These are phyloP conservation scores for Lasiosphaeria ovina DNA, from an alignment of 495 filamentous ascomycete genomes.

Conservation along the genomic window DNA sequence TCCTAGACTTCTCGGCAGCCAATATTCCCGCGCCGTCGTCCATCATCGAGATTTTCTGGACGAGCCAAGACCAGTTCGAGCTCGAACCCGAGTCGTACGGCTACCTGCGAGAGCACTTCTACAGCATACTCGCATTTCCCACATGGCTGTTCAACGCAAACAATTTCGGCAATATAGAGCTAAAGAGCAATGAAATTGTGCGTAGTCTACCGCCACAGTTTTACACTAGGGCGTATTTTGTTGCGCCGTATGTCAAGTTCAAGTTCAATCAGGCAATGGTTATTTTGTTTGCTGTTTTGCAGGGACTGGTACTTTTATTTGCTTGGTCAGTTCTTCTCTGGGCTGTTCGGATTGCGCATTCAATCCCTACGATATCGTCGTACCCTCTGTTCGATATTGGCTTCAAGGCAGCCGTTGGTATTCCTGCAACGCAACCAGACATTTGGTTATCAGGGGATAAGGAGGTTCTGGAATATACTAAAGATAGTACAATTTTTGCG, in stretches of 20 bases:
- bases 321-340: slow-evolving; percentile 6
- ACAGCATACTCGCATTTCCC: slow-evolving; percentile 7
- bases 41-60: slow-evolving; percentile 21
- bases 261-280: slow-evolving; percentile 3
- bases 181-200: neutral
- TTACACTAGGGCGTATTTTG: slow-evolving; percentile 3
- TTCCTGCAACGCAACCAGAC: neutral
- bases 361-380: slow-evolving; percentile 7
- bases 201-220: slow-evolving; percentile 1
- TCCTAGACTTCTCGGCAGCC: slow-evolving; percentile 15
- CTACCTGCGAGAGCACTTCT: neutral
- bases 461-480: neutral
- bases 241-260: slow-evolving; percentile 9
- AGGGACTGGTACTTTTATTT: slow-evolving; percentile 4
- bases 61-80: slow-evolving; percentile 7
- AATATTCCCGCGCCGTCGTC: slow-evolving; percentile 17
- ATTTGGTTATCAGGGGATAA: neutral
- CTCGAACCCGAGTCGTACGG: neutral
- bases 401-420: slow-evolving; percentile 4
- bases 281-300: neutral
- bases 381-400: slow-evolving; percentile 4
- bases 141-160: slow-evolving; percentile 10
- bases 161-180: slow-evolving; percentile 4
- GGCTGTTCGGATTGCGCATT: slow-evolving; percentile 1
- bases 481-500: neutral